Base-by-base conservation (phyloP, 2,329 filamentous ascomycete genomes). In the Penicillium sumatraense region DNA sequence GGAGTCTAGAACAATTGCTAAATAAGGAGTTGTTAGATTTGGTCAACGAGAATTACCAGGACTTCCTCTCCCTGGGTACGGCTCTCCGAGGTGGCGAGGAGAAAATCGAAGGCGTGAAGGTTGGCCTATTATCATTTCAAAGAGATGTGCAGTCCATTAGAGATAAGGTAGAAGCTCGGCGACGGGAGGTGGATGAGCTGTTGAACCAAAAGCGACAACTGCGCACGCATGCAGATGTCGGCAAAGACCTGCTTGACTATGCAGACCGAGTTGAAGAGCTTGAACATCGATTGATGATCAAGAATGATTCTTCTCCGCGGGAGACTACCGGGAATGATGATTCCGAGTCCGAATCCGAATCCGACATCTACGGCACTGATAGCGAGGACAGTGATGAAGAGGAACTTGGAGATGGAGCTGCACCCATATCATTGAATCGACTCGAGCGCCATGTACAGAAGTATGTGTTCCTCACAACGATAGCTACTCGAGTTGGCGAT, bases 1-100 rank as follows among this genome's bases (percentile, higher is more conserved):
- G 93, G 41, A 86, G 92, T 55, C 84, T 96, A 49, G 90, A 88
- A 63, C 85, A 90, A 64, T 83, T 88, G 18, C 87, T 99, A 58
- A 90, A 88, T 67, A 86, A 89, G 59, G 95, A 99, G 77, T 82
- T 99, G 2, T 82, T 99, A 16, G 93, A 97, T 76, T 85, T 99
- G 7, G 95, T 99, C 62, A 99, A 99, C 70, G 85, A 89, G 49
- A 96, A 99, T 75, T 98, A 99, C 72, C 89, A 91, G 45, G 89
- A 93, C 54, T 99, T 99, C 66, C 76, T 99, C 4, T 88, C 87
- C 0, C 78, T 99, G 0, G 96, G 95, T 0, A 86, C 84, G 44
- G 90, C 91, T 65, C 78, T 99, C 40, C 85, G 86, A 51, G 93
- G 93, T 2, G 96, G 96, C 7, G 93, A 96, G 68, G 93, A 97